Evolutionary conservation across 441 rosid genomes (phyloP).

Genomic region (Erysimum pusillum): DNA sequence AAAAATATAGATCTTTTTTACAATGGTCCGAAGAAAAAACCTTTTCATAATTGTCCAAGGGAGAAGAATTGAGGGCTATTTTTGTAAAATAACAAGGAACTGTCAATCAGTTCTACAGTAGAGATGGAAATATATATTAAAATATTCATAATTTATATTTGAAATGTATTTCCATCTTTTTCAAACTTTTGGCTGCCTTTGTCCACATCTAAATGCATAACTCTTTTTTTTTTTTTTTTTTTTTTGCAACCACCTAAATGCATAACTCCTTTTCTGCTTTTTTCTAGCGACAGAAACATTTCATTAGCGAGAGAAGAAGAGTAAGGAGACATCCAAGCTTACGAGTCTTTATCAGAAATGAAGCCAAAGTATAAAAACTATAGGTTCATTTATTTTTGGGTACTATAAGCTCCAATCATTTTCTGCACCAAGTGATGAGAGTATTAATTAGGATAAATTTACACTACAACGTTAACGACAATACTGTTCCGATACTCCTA

Average conservation of each 20-base stretch:
- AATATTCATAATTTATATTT: neutral
- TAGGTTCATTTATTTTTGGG: neutral
- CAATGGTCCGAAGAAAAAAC: slow-evolving; percentile 35
- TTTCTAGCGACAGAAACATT: slow-evolving; percentile 42
- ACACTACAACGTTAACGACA: slow-evolving; percentile 2
- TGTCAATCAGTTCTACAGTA: slow-evolving; percentile 47
- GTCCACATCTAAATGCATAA: slow-evolving; percentile 40
- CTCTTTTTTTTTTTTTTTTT: too few relatives aligned
- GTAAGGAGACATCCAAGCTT: slow-evolving; percentile 29
- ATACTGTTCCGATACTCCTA: slow-evolving; percentile 1
- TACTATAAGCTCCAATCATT: neutral
- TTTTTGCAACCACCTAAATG: too few relatives aligned
- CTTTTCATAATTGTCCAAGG: slow-evolving; percentile 36
- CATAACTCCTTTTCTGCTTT: slow-evolving; percentile 25
- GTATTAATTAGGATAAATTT: neutral
- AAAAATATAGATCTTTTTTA: slow-evolving; percentile 12
- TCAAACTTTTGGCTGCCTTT: slow-evolving; percentile 46
- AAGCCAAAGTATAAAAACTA: slow-evolving; percentile 7
- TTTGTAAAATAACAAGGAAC: slow-evolving; percentile 41
- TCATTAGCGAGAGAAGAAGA: slow-evolving; percentile 14
- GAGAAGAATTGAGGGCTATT: slow-evolving; percentile 44
- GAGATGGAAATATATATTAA: slow-evolving; percentile 9
- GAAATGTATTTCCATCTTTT: slow-evolving; percentile 8
- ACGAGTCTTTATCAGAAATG: slow-evolving; percentile 38
- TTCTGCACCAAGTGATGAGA: slow-evolving; percentile 3